Conservation (phyloP, 2,329 filamentous ascomycete genomes). For the Aspergillus quadrilineatus region DNA sequence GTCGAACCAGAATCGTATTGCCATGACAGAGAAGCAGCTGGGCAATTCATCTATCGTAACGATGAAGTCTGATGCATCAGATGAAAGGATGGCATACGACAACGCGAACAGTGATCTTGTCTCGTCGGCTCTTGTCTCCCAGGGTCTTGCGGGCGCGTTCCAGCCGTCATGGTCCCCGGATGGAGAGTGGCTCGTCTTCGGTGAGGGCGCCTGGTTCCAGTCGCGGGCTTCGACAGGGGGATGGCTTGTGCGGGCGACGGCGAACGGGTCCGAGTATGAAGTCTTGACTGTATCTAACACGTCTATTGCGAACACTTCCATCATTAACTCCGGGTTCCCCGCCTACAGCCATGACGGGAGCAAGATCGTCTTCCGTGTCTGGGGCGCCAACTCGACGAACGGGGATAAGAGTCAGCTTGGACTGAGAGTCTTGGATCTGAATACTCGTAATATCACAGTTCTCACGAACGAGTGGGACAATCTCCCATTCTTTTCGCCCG, state of each 20-base stretch:
- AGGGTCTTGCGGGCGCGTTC: conserved; percentile 41
- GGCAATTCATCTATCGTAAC: conserved; percentile 42
- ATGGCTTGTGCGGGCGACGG: conserved; percentile 24
- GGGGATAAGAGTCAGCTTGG: conserved; percentile 26
- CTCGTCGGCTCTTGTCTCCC: conserved; percentile 20
- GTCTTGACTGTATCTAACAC: conserved; percentile 34
- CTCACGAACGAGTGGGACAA: conserved; percentile 44
- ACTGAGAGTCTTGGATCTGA: conserved; percentile 31
- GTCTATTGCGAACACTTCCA: conserved; percentile 16
- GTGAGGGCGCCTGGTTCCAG: conserved; percentile 44
- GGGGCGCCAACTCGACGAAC: conserved; percentile 21
- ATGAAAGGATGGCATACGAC: conserved; percentile 31
- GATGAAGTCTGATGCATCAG: conserved; percentile 29
- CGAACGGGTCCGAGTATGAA: conserved; percentile 28
- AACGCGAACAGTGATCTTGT: conserved; percentile 14
- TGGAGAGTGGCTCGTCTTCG: conserved; percentile 40
- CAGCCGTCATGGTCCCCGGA: conserved; percentile 43
- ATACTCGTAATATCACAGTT: conserved; percentile 27
- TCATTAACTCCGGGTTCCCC: conserved; percentile 42
- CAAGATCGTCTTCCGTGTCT: conserved; percentile 40
- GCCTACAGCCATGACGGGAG: conserved; percentile 40
- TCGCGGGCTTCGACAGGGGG: conserved; percentile 28
- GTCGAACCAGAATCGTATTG: conserved; percentile 27
- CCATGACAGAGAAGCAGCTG: conserved; percentile 42
- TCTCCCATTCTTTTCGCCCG: conserved; percentile 41